Conservation (phyloP, 495 filamentous ascomycete species). For the Neurospora sp. region DNA sequence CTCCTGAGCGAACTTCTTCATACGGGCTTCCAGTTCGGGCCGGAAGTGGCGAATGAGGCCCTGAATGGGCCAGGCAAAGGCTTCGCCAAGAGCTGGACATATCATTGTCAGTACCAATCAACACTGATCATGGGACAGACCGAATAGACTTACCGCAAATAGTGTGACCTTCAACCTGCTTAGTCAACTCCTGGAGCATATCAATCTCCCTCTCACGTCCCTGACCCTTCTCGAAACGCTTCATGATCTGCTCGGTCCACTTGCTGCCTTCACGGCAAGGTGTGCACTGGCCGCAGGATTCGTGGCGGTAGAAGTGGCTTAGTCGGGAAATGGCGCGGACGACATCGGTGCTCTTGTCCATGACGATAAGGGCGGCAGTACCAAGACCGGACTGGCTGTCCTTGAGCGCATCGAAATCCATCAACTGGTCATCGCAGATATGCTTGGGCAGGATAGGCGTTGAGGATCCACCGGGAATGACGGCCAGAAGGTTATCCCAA, state of each 20-base stretch:
- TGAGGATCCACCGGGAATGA: slow-evolving; percentile 94
- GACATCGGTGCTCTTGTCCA: slow-evolving; percentile 96
- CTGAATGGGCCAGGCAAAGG: slow-evolving; percentile 97
- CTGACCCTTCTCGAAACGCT: slow-evolving; percentile 82
- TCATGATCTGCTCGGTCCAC: slow-evolving; percentile 99
- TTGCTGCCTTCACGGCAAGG: slow-evolving; percentile 95
- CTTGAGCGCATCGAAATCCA: slow-evolving; percentile 98
- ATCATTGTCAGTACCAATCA: background rate
- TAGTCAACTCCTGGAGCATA: slow-evolving; percentile 98
- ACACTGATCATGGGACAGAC: background rate
- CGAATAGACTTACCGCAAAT: slow-evolving; percentile 64
- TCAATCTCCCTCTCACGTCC: slow-evolving; percentile 89
- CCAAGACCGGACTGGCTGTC: slow-evolving; percentile 94
- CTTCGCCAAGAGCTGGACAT: slow-evolving; percentile 70
- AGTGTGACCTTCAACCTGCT: slow-evolving; percentile 98
- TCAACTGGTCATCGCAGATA: slow-evolving; percentile 85
- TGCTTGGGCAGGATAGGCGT: slow-evolving; percentile 86
- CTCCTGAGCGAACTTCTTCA: slow-evolving; percentile 62
- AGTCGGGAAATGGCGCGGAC: slow-evolving; percentile 87
- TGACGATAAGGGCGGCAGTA: slow-evolving; percentile 97
- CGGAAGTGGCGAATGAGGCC: slow-evolving; percentile 96
- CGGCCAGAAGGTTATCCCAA: slow-evolving; percentile 92
- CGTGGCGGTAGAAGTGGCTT: slow-evolving; percentile 95
- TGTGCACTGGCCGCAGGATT: slow-evolving; percentile 96
- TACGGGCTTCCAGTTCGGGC: slow-evolving; percentile 84